Evolutionary conservation across 2,329 filamentous ascomycete genomes (phyloP).

Genomic region (Fusarium sp.): DNA sequence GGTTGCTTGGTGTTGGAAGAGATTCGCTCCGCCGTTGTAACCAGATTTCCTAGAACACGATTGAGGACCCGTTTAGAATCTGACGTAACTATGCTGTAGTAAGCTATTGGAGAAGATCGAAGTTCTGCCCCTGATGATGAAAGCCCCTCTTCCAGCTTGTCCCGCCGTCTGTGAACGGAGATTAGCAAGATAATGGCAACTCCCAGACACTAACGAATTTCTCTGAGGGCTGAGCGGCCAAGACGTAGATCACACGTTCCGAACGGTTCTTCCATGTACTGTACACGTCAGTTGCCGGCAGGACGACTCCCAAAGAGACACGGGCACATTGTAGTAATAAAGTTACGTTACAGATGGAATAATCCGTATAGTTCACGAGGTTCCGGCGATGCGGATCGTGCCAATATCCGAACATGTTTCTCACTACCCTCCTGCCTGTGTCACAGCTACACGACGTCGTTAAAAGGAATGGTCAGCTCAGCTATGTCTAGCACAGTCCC

Average conservation of each 20-base stretch:
- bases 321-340: neutral
- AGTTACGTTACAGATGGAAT: neutral
- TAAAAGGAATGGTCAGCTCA: neutral
- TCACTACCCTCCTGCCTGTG: conserved; percentile 21
- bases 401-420: conserved; percentile 15
- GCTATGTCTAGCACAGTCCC: neutral
- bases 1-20: conserved; percentile 28
- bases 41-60: conserved; percentile 11
- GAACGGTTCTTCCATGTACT: conserved; percentile 34
- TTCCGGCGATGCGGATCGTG: conserved; percentile 30
- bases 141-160: neutral
- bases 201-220: conserved; percentile 14
- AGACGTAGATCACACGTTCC: conserved; percentile 37
- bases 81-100: conserved; percentile 10
- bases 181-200: conserved; percentile 2
- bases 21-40: conserved; percentile 18
- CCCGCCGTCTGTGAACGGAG: conserved; percentile 28
- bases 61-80: conserved; percentile 3
- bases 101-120: neutral
- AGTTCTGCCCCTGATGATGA: neutral
- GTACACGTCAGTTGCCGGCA: conserved; percentile 4
- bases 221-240: conserved; percentile 19
- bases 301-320: neutral
- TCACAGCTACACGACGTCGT: conserved; percentile 25
- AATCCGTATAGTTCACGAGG: neutral